phyloP scores from a whole-genome alignment of 495 filamentous ascomycete species.

The Hypoxylon cercidicola region DNA sequence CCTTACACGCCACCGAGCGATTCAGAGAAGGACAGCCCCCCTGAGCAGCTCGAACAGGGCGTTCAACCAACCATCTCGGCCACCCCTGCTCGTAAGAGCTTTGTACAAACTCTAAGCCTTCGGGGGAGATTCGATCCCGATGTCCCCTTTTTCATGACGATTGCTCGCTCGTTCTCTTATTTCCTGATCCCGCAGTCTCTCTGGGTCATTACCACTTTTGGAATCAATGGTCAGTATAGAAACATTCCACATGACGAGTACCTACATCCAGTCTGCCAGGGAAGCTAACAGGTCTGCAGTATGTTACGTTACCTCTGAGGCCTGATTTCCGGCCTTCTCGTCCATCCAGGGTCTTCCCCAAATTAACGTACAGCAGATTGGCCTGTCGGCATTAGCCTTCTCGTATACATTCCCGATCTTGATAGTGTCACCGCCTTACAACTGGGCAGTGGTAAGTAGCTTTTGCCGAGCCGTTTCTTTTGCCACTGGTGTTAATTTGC shows the following conservation, averaged over 20 bases:
- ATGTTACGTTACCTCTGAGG: constrained; percentile 21
- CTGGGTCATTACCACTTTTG: constrained; percentile 67
- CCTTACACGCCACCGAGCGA: constrained; percentile 33
- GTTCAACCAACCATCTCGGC: constrained; percentile 13
- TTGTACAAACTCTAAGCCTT: constrained; percentile 59
- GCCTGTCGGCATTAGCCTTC: constrained; percentile 66
- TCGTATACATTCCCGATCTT: constrained; percentile 69
- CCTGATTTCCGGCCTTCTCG: neutral
- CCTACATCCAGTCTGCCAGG: constrained; percentile 54
- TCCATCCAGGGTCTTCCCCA: neutral
- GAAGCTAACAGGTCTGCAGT: constrained; percentile 57
- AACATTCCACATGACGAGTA: neutral
- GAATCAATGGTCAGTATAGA: constrained; percentile 50
- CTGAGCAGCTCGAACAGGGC: constrained; percentile 26
- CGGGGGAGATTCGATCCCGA: constrained; percentile 62
- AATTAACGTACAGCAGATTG: constrained; percentile 57
- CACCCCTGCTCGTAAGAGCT: constrained; percentile 56
- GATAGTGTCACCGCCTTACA: constrained; percentile 66
- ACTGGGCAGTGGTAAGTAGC: constrained; percentile 57
- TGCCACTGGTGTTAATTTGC: neutral
- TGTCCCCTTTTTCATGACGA: constrained; percentile 65
- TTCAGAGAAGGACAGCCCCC: constrained; percentile 35
- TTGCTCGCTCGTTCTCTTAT: constrained; percentile 65
- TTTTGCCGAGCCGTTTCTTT: neutral
- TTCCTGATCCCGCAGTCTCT: constrained; percentile 67